Conservation (phyloP, 2,329 filamentous ascomycete species). For the Arachnopeziza araneosa region DNA sequence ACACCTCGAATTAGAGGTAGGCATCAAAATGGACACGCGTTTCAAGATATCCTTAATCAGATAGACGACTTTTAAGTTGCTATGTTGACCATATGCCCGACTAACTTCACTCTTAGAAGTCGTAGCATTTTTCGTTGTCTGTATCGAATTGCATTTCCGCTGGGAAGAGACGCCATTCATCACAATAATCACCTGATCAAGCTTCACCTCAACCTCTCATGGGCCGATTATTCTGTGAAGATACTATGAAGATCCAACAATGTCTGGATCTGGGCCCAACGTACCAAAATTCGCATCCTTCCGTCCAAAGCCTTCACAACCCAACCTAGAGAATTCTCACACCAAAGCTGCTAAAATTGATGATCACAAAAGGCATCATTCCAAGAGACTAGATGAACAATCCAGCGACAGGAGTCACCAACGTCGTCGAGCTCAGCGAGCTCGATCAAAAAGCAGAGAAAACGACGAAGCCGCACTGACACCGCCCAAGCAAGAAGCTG, state of each 20-base stretch:
- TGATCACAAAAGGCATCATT: neutral
- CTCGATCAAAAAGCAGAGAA: slow-evolving; percentile 14
- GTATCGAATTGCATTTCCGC: too few relatives aligned
- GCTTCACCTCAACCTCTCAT: neutral
- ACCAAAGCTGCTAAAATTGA: neutral
- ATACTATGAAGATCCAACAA: slow-evolving; percentile 4
- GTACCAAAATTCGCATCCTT: slow-evolving; percentile 70
- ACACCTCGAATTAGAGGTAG: too few relatives aligned
- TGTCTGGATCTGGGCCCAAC: slow-evolving; percentile 28
- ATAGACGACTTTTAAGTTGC: too few relatives aligned
- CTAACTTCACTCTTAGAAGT: too few relatives aligned
- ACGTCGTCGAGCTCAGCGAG: slow-evolving; percentile 7
- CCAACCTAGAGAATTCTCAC: slow-evolving; percentile 3
- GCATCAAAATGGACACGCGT: too few relatives aligned
- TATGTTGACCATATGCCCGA: too few relatives aligned
- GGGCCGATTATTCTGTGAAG: slow-evolving; percentile 9
- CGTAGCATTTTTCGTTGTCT: too few relatives aligned
- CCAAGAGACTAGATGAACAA: neutral
- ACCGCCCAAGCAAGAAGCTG: neutral
- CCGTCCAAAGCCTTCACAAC: slow-evolving; percentile 42
- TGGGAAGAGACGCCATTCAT: too few relatives aligned
- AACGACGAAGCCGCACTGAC: neutral
- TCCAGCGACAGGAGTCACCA: neutral
- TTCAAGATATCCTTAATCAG: too few relatives aligned
- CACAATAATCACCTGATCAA: too few relatives aligned